Evolutionary conservation across 2,329 filamentous ascomycete genomes (phyloP), one percentile per base, ranked within the genome.

Genomic region (Trichophyton schoenleinii): DNA sequence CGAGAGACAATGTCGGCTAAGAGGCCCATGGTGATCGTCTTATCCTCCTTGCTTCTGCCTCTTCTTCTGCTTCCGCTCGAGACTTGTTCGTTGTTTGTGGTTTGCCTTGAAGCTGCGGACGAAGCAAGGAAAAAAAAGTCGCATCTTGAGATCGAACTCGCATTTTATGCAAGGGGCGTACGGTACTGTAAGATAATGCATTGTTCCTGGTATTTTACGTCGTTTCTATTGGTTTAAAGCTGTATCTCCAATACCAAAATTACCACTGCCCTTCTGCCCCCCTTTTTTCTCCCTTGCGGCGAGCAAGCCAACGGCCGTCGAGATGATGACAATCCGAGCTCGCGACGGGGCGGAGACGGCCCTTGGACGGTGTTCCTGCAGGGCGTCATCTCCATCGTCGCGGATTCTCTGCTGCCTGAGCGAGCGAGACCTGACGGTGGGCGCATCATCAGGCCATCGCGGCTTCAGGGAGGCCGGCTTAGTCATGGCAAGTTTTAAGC

Each of bases 1-100:
- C 65, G 76, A 65, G 76, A 76, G 62, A 79, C 70, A 62, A 81
- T 66, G 52, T 74, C 70, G 57, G 79, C 71, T 66, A 83, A 75
- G 62, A 82, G 68, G 65, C 80, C 81, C 81, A 83, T 83, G 64
- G 62, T 36, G 58, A 34, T 25, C 7, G 8, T 22, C 13, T 36
- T 42, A 9, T 36, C 15, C 71, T 55, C 22, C 25, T 18, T 44
- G 18, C 59, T 60, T 41, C 22, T 48, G 22, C 22, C 31, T 42
- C 34, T 31, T 25, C 71, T 41, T 13, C 31, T 42, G 28, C 59
- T 60, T 38, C 41, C 28, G 28, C 28, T 59, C 22, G 22, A 18
- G 18, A 7, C 46, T 52, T 18, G 28, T 31, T 31, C 28, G 28
- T 53, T 13, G 11, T 31, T 31, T 53, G 20, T 34, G 49, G 11